Evolutionary conservation across 2,329 filamentous ascomycete species (phyloP).

Genomic region (Parastagonospora avenae): DNA sequence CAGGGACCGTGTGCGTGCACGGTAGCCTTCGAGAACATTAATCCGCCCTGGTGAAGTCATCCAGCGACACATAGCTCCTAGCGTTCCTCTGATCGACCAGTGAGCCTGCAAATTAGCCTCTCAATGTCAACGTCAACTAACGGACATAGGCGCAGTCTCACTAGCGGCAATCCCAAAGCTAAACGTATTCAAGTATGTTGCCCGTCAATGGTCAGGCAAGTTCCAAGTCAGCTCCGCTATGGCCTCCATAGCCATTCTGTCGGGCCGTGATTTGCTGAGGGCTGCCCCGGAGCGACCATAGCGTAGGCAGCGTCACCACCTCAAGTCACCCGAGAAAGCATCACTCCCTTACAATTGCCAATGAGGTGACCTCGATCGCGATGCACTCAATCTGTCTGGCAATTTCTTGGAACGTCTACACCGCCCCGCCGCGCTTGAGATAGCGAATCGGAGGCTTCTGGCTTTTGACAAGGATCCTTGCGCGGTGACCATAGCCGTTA

Average conservation of each 20-base stretch:
- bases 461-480: neutral
- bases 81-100: too few relatives aligned
- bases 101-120: too few relatives aligned
- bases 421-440: conserved; percentile 18
- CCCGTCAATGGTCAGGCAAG: too few relatives aligned
- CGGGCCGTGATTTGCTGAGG: conserved; percentile 23
- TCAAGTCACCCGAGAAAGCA: conserved; percentile 12
- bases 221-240: too few relatives aligned
- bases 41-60: too few relatives aligned
- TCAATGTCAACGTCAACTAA: too few relatives aligned
- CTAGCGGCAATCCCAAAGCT: too few relatives aligned
- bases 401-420: conserved; percentile 15
- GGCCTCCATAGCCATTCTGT: conserved; percentile 13
- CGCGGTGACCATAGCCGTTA: neutral
- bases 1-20: too few relatives aligned
- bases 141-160: too few relatives aligned
- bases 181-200: too few relatives aligned
- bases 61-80: too few relatives aligned
- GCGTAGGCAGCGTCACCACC: conserved; percentile 24
- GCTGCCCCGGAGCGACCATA: conserved; percentile 26
- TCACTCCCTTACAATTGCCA: conserved; percentile 14
- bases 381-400: conserved; percentile 18
- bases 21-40: too few relatives aligned
- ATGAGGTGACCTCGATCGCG: conserved; percentile 11
- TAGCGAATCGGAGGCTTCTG: conserved; percentile 21